phyloP scores from a whole-genome alignment of 345 rosid species.

The Sonneratia alba region DNA sequence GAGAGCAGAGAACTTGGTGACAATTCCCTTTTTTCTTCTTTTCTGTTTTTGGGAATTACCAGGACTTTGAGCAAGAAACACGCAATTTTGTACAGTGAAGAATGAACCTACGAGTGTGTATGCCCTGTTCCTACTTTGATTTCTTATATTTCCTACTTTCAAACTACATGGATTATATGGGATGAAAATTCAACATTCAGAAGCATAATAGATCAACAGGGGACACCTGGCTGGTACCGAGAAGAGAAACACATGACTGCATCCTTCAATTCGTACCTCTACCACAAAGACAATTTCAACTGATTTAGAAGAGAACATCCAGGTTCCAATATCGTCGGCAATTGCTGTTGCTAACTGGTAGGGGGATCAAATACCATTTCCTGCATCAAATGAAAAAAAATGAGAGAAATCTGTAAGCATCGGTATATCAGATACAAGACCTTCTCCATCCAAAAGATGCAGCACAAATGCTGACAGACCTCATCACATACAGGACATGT shows the following conservation, averaged over 20 bases:
- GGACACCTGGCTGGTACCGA: not conserved
- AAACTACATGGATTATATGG: not conserved
- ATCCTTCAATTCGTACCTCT: not conserved
- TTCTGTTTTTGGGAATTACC: not conserved
- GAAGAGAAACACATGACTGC: not conserved
- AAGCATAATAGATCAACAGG: not conserved
- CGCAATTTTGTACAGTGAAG: not conserved
- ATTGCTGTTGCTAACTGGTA: slow-evolving; percentile 26
- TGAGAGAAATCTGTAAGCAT: not conserved
- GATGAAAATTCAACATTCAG: not conserved
- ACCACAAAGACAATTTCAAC: not conserved
- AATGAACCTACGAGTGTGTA: not conserved
- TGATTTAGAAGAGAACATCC: not conserved
- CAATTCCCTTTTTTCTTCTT: not conserved
- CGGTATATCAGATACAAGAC: not conserved
- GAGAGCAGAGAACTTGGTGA: not conserved
- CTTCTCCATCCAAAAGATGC: not conserved
- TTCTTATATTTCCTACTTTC: not conserved
- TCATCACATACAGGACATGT: slow-evolving; percentile 86
- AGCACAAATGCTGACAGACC: slow-evolving; percentile 32
- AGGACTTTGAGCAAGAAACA: not conserved
- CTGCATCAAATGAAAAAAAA: slow-evolving; percentile 31
- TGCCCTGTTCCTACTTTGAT: not conserved
- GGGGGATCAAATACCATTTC: slow-evolving; percentile 63
- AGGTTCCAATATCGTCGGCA: not conserved